phyloP scores from a whole-genome alignment of 495 filamentous ascomycete genomes.

The Penicillium goetzii region DNA sequence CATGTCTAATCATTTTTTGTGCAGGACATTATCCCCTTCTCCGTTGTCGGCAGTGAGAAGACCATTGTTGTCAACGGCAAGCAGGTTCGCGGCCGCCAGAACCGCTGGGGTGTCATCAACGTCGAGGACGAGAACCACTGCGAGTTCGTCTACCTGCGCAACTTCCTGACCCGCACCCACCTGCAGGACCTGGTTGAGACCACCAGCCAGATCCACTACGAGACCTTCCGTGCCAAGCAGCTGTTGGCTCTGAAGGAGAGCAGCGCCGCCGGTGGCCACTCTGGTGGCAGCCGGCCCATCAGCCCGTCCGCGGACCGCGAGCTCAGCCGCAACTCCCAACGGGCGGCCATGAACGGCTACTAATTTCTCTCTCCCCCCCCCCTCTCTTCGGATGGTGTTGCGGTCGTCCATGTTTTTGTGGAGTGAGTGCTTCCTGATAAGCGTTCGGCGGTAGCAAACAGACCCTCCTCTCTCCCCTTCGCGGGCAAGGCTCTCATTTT shows the following conservation, averaged over 20 bases:
- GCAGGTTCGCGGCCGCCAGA: slow-evolving; percentile 96
- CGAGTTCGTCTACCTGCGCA: slow-evolving; percentile 97
- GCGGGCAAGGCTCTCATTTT: slow-evolving; percentile 21
- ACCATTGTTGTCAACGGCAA: slow-evolving; percentile 96
- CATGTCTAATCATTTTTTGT: slow-evolving; percentile 1
- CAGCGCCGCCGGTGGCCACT: slow-evolving; percentile 78
- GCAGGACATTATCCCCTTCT: slow-evolving; percentile 93
- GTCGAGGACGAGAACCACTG: slow-evolving; percentile 99
- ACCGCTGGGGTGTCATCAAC: slow-evolving; percentile 99
- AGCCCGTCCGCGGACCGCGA: slow-evolving; percentile 92
- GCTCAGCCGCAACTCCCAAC: slow-evolving; percentile 92
- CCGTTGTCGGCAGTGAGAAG: slow-evolving; percentile 97
- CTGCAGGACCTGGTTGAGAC: slow-evolving; percentile 98
- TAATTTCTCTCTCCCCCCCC: slow-evolving; percentile 45
- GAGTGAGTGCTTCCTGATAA: slow-evolving; percentile 25
- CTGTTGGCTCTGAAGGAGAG: slow-evolving; percentile 96
- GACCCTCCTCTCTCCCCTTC: slow-evolving; percentile 2
- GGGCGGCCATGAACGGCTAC: slow-evolving; percentile 98
- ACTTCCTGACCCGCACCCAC: slow-evolving; percentile 97
- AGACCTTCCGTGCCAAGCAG: slow-evolving; percentile 99
- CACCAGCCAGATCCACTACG: slow-evolving; percentile 99
- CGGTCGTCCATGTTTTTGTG: slow-evolving; percentile 17
- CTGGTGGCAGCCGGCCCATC: slow-evolving; percentile 82
- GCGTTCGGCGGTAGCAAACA: slow-evolving; percentile 18
- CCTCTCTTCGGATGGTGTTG: slow-evolving; percentile 14